A percentile compares a stretch with the other conserved stretches of the same genome.
phyloP scores from a whole-genome alignment of 108 stramenopile species.

The Cyclotella kingstonii region DNA sequence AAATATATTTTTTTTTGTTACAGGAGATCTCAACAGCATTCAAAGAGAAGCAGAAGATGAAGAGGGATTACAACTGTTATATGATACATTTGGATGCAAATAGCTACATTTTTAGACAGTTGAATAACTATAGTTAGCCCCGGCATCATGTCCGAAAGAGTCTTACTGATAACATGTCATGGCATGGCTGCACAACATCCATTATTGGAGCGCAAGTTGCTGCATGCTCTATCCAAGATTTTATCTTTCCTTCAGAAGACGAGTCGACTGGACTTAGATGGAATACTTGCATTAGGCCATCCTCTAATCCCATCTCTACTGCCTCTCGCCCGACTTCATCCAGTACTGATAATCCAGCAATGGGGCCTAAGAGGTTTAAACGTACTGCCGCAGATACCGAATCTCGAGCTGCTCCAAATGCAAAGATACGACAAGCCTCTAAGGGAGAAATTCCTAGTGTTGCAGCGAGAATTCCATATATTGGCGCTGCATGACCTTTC shows the following conservation, averaged over 20 bases:
- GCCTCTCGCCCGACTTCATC: conserved; percentile 46
- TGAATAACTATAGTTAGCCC: too few relatives aligned
- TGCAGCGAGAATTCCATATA: conserved; percentile 57
- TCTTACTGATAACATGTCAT: conserved; percentile 64
- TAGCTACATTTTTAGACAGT: too few relatives aligned
- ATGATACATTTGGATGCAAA: too few relatives aligned
- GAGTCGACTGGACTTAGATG: background rate
- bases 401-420: conserved; percentile 75
- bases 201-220: conserved; percentile 54
- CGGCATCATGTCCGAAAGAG: conserved; percentile 60
- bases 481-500: conserved; percentile 54
- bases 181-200: conserved; percentile 76
- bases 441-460: conserved; percentile 35
- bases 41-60: too few relatives aligned
- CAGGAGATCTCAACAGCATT: too few relatives aligned
- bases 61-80: too few relatives aligned
- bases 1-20: too few relatives aligned
- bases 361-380: conserved; percentile 72
- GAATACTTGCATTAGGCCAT: conserved; percentile 20
- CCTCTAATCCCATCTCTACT: conserved; percentile 50
- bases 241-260: background rate
- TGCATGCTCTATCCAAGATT: conserved; percentile 38
- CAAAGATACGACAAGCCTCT: conserved; percentile 57
- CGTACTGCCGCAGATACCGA: conserved; percentile 80
- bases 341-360: conserved; percentile 58